These are phyloP conservation scores for Barbatosphaeria neglecta DNA, from an alignment of 495 filamentous ascomycete species.

Conservation along the genomic window DNA sequence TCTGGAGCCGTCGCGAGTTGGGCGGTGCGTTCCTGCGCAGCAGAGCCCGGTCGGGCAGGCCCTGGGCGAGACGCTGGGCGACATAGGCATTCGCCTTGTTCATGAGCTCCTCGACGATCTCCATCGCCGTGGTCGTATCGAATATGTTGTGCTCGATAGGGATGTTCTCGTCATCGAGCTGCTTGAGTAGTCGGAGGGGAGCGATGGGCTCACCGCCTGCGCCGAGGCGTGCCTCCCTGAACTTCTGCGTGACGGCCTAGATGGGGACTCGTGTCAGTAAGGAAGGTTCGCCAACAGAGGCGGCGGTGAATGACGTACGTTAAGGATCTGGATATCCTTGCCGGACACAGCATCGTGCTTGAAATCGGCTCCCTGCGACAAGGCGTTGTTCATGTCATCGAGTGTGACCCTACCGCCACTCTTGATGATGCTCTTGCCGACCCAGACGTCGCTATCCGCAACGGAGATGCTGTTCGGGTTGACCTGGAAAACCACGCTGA, in stretches of 20 bases:
- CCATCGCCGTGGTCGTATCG: constrained; percentile 76
- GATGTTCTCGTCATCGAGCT: constrained; percentile 97
- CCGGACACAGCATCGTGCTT: constrained; percentile 47
- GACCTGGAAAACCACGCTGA: constrained; percentile 85
- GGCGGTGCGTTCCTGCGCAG: constrained; percentile 78
- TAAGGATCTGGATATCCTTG: constrained; percentile 65
- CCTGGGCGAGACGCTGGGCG: constrained; percentile 67
- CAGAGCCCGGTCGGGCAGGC: constrained; percentile 83
- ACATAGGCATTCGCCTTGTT: constrained; percentile 84
- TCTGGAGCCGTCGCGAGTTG: constrained; percentile 76
- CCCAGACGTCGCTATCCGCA: constrained; percentile 74
- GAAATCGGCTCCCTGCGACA: constrained; percentile 48
- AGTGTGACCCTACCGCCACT: constrained; percentile 76
- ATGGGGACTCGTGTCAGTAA: not conserved
- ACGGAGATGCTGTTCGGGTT: constrained; percentile 66
- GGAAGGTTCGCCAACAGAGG: not conserved
- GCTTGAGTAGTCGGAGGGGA: constrained; percentile 75
- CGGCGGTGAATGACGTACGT: constrained; percentile 38
- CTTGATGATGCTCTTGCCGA: constrained; percentile 89
- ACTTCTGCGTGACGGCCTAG: constrained; percentile 68
- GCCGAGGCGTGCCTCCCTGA: constrained; percentile 75
- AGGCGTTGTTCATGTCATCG: constrained; percentile 69
- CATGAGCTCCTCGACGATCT: constrained; percentile 87
- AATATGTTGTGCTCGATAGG: constrained; percentile 95
- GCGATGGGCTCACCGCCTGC: constrained; percentile 67